phyloP scores from a whole-genome alignment of 371 early-diverging fungal genomes.

The Mucor mucedo region DNA sequence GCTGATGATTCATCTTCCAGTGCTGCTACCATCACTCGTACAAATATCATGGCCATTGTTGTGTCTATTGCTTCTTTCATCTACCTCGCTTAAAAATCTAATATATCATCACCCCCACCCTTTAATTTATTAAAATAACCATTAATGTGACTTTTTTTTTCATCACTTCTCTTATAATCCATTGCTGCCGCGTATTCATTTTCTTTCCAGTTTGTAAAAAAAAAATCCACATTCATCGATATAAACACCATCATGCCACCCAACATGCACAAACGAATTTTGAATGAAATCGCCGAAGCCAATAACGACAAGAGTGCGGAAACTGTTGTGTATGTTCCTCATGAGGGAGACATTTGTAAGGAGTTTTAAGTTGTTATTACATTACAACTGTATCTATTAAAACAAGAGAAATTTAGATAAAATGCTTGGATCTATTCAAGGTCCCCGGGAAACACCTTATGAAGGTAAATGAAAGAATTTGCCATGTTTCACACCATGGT shows the following conservation, averaged over 20 bases:
- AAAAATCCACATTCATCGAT: background rate
- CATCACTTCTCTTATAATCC: too few species aligned
- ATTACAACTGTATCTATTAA: too few species aligned
- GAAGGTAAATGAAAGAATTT: conserved; percentile 24
- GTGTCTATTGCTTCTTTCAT: conserved; percentile 11
- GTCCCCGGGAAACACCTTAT: conserved; percentile 40
- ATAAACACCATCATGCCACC: conserved; percentile 5
- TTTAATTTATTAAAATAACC: background rate
- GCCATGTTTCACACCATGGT: too few species aligned
- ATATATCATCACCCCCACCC: background rate
- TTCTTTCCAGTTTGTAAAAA: background rate
- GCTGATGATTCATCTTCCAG: background rate
- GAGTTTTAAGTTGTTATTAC: background rate
- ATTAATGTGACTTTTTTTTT: background rate
- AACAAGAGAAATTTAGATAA: conserved; percentile 5
- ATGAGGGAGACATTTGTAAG: conserved; percentile 14
- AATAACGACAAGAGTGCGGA: conserved; percentile 13
- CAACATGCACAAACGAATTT: conserved; percentile 22
- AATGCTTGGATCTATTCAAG: conserved; percentile 26
- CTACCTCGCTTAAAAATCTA: conserved; percentile 4
- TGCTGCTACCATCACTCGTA: background rate
- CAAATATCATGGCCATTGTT: background rate
- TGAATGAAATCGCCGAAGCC: conserved; percentile 26
- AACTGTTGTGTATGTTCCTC: conserved; percentile 2
- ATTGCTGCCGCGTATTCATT: background rate